Evolutionary conservation across 139 green algal genomes (phyloP).

Genomic region (Chlorella vulgaris): DNA sequence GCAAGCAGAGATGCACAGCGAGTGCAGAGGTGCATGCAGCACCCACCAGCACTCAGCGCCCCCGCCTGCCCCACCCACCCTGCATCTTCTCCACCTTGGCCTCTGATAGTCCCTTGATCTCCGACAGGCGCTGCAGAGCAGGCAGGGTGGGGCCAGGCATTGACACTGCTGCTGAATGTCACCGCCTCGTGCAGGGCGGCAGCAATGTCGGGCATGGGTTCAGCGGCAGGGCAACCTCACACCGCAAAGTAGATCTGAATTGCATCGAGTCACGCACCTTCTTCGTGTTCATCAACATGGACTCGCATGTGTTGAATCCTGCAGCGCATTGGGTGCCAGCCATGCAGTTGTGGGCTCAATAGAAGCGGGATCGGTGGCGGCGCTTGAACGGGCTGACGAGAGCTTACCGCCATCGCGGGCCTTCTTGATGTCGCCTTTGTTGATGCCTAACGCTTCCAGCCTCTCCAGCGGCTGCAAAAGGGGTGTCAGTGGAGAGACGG

Average conservation of each 20-base stretch:
- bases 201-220: too few species aligned
- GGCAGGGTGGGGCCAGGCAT: too few species aligned
- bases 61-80: slow-evolving; percentile 20
- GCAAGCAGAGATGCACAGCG: neutral
- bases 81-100: slow-evolving; percentile 96
- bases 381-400: neutral
- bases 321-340: too few species aligned
- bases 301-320: slow-evolving; percentile 79
- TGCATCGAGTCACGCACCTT: slow-evolving; percentile 66
- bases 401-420: slow-evolving; percentile 70
- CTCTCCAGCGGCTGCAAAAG: slow-evolving; percentile 60
- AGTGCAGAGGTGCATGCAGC: neutral
- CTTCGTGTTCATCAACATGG: slow-evolving; percentile 81
- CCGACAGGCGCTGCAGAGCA: slow-evolving; percentile 67
- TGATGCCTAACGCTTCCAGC: slow-evolving; percentile 72
- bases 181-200: too few species aligned
- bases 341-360: too few species aligned
- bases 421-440: slow-evolving; percentile 90
- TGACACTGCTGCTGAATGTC: too few species aligned
- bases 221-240: too few species aligned
- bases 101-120: slow-evolving; percentile 93
- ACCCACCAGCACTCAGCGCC: neutral
- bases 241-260: too few species aligned
- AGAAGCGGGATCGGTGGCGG: too few species aligned
- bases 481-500: neutral